Evolutionary conservation across 345 rosid species (phyloP).

Genomic region (Erucastrum elatum): DNA sequence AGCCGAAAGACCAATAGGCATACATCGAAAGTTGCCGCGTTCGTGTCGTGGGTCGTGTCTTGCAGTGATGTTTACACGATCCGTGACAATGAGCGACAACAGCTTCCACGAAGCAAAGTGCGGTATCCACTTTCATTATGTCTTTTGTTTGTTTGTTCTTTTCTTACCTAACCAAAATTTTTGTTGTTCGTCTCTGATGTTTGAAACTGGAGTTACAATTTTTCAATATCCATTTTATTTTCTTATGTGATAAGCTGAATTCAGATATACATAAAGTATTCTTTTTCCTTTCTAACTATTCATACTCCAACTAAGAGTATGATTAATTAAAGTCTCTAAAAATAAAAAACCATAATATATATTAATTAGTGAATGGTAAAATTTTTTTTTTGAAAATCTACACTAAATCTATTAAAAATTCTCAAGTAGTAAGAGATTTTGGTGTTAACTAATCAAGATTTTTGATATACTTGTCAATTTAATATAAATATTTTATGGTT

Average conservation of each 20-base stretch:
- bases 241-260: not conserved
- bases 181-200: not conserved
- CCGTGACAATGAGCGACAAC: not conserved
- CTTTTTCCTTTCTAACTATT: not conserved
- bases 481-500: not conserved
- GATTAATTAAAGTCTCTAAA: not conserved
- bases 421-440: not conserved
- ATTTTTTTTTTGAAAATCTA: too few relatives aligned
- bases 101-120: constrained; percentile 5
- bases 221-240: not conserved
- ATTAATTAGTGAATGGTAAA: too few relatives aligned
- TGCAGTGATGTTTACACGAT: not conserved
- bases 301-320: not conserved
- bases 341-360: too few relatives aligned
- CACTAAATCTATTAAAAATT: not conserved
- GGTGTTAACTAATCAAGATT: not conserved
- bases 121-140: not conserved
- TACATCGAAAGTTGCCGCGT: not conserved
- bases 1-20: not conserved
- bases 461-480: not conserved
- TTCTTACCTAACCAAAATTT: not conserved
- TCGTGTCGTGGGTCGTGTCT: not conserved
- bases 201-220: not conserved
- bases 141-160: not conserved
- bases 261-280: not conserved